Conservation (phyloP, 352 stramenopile genomes). For the Paralagenidium karlingii region DNA sequence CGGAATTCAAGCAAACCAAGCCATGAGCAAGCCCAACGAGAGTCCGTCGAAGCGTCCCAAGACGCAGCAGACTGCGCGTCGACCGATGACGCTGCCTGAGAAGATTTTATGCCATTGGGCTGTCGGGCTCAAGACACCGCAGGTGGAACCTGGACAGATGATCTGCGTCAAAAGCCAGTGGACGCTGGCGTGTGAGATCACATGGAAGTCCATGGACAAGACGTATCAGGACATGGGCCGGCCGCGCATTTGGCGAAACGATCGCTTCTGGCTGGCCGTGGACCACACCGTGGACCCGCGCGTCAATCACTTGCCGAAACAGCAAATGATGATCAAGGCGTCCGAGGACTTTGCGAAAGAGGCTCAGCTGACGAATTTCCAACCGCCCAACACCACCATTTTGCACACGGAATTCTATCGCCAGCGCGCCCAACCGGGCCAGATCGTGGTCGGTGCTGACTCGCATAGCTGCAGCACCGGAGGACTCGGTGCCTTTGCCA, state of each 20-base stretch:
- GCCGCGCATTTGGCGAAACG: constrained; percentile 71
- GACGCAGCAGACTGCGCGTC: too few species aligned
- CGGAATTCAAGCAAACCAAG: too few species aligned
- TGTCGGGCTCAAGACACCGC: constrained; percentile 49
- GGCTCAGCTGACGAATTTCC: constrained; percentile 67
- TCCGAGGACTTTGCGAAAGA: constrained; percentile 73
- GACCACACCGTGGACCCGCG: constrained; percentile 78
- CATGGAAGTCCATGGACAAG: constrained; percentile 85
- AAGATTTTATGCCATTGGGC: constrained; percentile 75
- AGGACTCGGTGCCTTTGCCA: constrained; percentile 66
- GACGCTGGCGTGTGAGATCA: constrained; percentile 79
- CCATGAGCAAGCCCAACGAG: too few species aligned
- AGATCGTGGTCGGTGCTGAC: constrained; percentile 77
- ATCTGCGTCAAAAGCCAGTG: constrained; percentile 77
- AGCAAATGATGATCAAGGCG: constrained; percentile 84
- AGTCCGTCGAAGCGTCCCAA: too few species aligned
- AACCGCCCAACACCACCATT: constrained; percentile 78
- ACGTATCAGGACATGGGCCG: constrained; percentile 79
- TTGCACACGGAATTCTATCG: constrained; percentile 82
- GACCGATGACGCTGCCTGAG: constrained; percentile 63
- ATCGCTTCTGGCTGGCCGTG: constrained; percentile 79
- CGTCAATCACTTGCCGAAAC: constrained; percentile 66
- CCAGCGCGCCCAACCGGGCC: constrained; percentile 65
- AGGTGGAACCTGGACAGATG: constrained; percentile 58
- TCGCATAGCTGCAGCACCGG: constrained; percentile 69